phyloP scores from a whole-genome alignment of 768 basidiomycete genomes.

The Rhizopogon sp. region DNA sequence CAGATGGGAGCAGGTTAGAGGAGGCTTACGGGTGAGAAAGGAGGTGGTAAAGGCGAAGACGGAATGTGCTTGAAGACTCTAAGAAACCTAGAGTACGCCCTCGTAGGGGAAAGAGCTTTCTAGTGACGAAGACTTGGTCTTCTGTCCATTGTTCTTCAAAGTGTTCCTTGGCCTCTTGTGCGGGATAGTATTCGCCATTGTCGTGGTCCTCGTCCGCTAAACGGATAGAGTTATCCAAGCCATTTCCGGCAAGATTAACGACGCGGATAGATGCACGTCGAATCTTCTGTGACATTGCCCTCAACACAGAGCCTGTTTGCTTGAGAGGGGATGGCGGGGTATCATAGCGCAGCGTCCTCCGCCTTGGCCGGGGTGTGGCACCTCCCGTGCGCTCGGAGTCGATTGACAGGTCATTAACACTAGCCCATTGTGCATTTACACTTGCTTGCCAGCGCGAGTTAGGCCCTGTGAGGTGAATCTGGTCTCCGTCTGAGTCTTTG shows the following conservation, averaged over 20 bases:
- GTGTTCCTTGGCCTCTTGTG: constrained; percentile 33
- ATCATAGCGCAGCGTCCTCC: constrained; percentile 45
- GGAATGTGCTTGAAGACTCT: constrained; percentile 59
- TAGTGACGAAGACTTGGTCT: constrained; percentile 33
- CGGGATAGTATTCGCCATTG: constrained; percentile 15
- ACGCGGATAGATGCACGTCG: constrained; percentile 70
- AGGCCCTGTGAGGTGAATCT: constrained; percentile 51
- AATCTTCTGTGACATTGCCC: constrained; percentile 50
- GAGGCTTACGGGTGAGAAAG: constrained; percentile 65
- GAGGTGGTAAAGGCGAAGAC: constrained; percentile 60
- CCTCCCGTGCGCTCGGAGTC: constrained; percentile 50
- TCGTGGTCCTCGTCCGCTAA: constrained; percentile 45
- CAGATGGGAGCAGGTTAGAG: background rate
- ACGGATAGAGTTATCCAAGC: constrained; percentile 55
- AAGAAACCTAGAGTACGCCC: constrained; percentile 79
- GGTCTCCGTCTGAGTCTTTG: constrained; percentile 45
- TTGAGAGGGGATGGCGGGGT: constrained; percentile 53
- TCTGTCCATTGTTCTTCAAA: constrained; percentile 23
- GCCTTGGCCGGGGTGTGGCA: constrained; percentile 31
- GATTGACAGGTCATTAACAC: constrained; percentile 16
- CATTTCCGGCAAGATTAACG: constrained; percentile 68
- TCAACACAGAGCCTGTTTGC: constrained; percentile 55
- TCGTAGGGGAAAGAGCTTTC: constrained; percentile 49
- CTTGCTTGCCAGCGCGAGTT: constrained; percentile 35
- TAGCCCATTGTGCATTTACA: constrained; percentile 20